Percentiles rank a stretch among this genome's conserved stretches.
phyloP scores from a whole-genome alignment of 169 alveolate species.

The Eimeria sp. region DNA sequence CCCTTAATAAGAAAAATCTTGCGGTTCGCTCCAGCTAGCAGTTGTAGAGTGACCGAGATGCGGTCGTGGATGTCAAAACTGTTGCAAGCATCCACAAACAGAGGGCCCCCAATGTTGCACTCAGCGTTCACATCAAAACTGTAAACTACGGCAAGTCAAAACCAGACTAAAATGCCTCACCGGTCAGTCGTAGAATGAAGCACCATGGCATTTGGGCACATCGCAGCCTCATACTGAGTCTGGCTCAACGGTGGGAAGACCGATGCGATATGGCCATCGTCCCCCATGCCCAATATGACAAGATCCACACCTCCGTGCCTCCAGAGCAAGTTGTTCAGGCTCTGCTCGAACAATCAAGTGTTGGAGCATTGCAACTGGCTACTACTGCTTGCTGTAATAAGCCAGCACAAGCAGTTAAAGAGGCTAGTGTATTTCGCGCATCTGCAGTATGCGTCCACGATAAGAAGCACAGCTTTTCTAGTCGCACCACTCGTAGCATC shows the following conservation, averaged over 20 bases:
- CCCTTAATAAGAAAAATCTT: slow-evolving; percentile 84
- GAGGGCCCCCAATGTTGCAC: not conserved
- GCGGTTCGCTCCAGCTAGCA: slow-evolving; percentile 84
- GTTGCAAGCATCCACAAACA: slow-evolving; percentile 6
- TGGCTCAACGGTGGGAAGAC: slow-evolving; percentile 76
- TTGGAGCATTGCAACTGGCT: not conserved
- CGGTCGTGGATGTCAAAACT: slow-evolving; percentile 86
- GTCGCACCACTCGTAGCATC: not conserved
- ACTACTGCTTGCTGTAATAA: not conserved
- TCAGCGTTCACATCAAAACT: not conserved
- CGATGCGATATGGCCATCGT: slow-evolving; percentile 83
- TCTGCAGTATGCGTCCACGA: not conserved
- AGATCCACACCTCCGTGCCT: slow-evolving; percentile 71
- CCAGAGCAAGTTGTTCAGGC: slow-evolving; percentile 70
- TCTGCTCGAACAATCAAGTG: slow-evolving; percentile 7
- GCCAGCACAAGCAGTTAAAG: not conserved
- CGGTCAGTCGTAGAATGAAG: slow-evolving; percentile 64
- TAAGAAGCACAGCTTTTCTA: not conserved
- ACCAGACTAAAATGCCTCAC: not conserved
- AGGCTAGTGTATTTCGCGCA: not conserved
- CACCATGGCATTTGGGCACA: slow-evolving; percentile 41
- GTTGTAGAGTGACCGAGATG: slow-evolving; percentile 85
- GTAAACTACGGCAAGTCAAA: not conserved
- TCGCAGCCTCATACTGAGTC: slow-evolving; percentile 37
- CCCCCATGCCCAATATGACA: slow-evolving; percentile 82